Percentiles rank a stretch among this genome's conserved stretches.
These are phyloP conservation scores for Cornus controversa DNA, from an alignment of 148 eudicot genomes.

Conservation along the genomic window DNA sequence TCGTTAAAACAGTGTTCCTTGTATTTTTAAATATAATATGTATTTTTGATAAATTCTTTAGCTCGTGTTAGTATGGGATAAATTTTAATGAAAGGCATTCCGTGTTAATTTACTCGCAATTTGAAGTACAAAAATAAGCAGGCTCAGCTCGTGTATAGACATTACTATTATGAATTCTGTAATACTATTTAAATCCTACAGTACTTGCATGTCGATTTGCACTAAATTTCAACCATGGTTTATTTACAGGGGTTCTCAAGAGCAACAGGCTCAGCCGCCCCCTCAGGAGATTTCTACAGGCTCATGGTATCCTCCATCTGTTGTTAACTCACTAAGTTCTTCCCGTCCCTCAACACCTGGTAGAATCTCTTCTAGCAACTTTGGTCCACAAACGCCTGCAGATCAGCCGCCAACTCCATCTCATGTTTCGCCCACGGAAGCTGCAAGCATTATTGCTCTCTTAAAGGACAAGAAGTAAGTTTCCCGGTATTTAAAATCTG, in stretches of 20 bases:
- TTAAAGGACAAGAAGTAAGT: conserved; percentile 77
- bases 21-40: too few species aligned
- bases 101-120: too few species aligned
- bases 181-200: neutral
- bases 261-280: conserved; percentile 65
- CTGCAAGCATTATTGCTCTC: conserved; percentile 66
- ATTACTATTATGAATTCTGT: neutral
- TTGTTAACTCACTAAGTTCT: conserved; percentile 48
- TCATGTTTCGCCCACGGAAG: conserved; percentile 90
- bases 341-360: conserved; percentile 75
- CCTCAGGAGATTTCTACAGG: conserved; percentile 59
- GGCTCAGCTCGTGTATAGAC: too few species aligned
- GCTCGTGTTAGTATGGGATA: too few species aligned
- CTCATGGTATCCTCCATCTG: conserved; percentile 83
- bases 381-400: conserved; percentile 29
- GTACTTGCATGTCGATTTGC: neutral
- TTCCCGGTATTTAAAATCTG: neutral
- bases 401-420: conserved; percentile 57
- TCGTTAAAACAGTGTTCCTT: too few species aligned
- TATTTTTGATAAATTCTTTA: too few species aligned
- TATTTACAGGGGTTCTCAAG: conserved; percentile 77
- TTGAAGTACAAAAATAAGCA: too few species aligned
- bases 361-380: conserved; percentile 28
- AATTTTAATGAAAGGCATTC: too few species aligned
- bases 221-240: neutral